A percentile compares a stretch with the other conserved stretches of the same genome.
phyloP scores from a whole-genome alignment of 441 rosid species.

The Eutrema salsugineum region DNA sequence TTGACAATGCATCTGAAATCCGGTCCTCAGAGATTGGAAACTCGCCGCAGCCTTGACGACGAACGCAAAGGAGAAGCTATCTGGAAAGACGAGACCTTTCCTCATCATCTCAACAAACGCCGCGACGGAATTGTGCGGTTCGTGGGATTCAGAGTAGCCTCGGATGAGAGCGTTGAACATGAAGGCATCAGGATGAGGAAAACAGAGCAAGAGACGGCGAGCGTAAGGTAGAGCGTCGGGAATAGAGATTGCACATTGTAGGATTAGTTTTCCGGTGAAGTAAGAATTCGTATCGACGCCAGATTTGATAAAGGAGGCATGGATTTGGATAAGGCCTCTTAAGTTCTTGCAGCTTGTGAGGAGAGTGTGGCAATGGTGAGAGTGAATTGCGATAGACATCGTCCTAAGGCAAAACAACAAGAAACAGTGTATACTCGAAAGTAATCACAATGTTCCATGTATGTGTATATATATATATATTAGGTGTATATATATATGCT shows the following conservation, averaged over 20 bases:
- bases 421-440: too few relatives aligned
- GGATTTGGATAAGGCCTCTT: conserved; percentile 50
- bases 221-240: conserved; percentile 51
- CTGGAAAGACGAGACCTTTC: conserved; percentile 41
- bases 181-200: conserved; percentile 56
- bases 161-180: conserved; percentile 72
- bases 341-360: conserved; percentile 49
- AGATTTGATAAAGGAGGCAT: conserved; percentile 44
- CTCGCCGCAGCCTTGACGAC: conserved; percentile 56
- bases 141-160: conserved; percentile 51
- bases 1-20: conserved; percentile 68
- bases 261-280: conserved; percentile 61
- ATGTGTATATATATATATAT: too few relatives aligned
- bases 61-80: conserved; percentile 78
- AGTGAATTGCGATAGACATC: background rate
- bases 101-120: conserved; percentile 45
- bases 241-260: conserved; percentile 46
- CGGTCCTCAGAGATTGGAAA: conserved; percentile 38
- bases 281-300: conserved; percentile 43
- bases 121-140: conserved; percentile 41
- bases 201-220: conserved; percentile 40
- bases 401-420: background rate
- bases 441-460: too few relatives aligned
- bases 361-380: conserved; percentile 33
- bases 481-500: too few relatives aligned